Conservation (phyloP, 495 filamentous ascomycete species). For the Tirmania nivea region DNA sequence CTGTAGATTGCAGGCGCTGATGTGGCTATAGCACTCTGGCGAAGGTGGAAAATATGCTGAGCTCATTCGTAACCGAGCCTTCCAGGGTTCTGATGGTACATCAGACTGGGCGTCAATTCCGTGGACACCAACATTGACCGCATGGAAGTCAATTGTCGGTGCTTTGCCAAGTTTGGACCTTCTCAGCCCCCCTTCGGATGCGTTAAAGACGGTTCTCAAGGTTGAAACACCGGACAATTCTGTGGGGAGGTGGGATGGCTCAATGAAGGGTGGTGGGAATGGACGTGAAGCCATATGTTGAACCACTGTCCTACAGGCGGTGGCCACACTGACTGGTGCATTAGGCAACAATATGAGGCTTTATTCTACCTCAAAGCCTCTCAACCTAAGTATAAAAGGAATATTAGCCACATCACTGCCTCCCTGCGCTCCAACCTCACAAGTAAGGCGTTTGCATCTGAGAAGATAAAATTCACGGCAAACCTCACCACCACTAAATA, state of each 20-base stretch:
- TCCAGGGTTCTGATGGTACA: conserved; percentile 27
- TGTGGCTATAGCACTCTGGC: conserved; percentile 36
- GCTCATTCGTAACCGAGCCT: conserved; percentile 54
- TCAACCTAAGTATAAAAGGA: conserved; percentile 19
- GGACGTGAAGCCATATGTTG: conserved; percentile 25
- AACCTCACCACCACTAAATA: conserved; percentile 21
- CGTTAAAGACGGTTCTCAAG: conserved; percentile 36
- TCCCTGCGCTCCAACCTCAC: conserved; percentile 28
- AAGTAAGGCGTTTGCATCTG: conserved; percentile 25
- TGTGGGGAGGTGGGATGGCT: conserved; percentile 29
- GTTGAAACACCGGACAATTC: conserved; percentile 25
- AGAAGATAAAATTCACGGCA: conserved; percentile 22
- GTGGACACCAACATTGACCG: conserved; percentile 26
- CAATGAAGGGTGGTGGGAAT: conserved; percentile 41
- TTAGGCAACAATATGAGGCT: conserved; percentile 29
- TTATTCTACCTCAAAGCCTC: conserved; percentile 33
- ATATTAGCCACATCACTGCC: conserved; percentile 24
- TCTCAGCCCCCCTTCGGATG: conserved; percentile 29
- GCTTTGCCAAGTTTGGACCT: conserved; percentile 30
- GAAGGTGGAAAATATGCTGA: conserved; percentile 63
- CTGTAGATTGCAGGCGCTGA: conserved; percentile 22
- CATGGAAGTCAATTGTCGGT: conserved; percentile 33
- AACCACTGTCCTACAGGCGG: too few species aligned
- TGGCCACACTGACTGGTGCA: background rate
- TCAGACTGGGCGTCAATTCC: conserved; percentile 1